Conservation (phyloP, 257 asterid genomes). For the Voacanga thouarsii region DNA sequence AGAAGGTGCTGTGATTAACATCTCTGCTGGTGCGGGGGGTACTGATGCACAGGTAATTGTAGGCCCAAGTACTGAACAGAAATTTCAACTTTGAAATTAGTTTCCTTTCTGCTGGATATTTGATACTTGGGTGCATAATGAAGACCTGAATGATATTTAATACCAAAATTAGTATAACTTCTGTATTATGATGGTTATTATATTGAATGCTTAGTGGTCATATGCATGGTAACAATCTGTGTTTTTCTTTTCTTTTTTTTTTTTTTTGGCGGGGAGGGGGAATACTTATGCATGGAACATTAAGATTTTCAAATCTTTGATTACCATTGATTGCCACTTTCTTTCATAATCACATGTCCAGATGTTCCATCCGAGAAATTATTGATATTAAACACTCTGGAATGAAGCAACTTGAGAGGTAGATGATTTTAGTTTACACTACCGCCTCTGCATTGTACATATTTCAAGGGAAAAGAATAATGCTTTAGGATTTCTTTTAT, state of each 20-base stretch:
- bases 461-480: neutral
- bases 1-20: slow-evolving; percentile 81
- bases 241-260: too few species aligned
- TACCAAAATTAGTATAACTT: neutral
- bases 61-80: neutral
- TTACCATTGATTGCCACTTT: neutral
- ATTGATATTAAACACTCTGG: neutral
- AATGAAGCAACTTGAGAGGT: neutral
- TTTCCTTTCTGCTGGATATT: neutral
- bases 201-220: too few species aligned
- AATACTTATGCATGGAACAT: too few species aligned
- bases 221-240: neutral
- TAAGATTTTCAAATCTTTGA: neutral
- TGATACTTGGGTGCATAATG: neutral
- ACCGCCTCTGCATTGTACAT: neutral
- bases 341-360: neutral
- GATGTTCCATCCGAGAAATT: neutral
- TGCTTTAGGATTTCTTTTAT: too few species aligned
- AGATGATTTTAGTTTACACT: neutral
- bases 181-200: neutral
- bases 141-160: neutral
- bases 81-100: neutral
- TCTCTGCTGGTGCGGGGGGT: slow-evolving; percentile 97
- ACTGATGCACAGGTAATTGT: slow-evolving; percentile 96
- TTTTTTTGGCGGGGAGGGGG: too few species aligned